Conservation (phyloP, 192 early-diverging fungal species). For the Coemansia umbellata region DNA sequence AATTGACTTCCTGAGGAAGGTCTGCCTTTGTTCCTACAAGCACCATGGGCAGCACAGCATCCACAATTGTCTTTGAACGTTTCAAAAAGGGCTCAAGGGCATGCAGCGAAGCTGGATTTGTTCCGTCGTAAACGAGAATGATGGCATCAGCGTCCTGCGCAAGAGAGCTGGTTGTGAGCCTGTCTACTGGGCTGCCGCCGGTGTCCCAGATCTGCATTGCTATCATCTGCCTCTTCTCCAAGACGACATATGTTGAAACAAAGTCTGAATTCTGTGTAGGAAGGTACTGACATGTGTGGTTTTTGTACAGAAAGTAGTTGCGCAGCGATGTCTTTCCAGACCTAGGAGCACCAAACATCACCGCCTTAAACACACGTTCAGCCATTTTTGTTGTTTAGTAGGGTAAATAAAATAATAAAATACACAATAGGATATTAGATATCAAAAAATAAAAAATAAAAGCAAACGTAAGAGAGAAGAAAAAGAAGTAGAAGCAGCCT, state of each 20-base stretch:
- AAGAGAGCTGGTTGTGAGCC: slow-evolving; percentile 25
- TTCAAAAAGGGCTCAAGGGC: slow-evolving; percentile 9
- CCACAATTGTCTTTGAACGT: neutral
- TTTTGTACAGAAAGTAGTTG: slow-evolving; percentile 36
- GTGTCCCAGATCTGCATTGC: slow-evolving; percentile 52
- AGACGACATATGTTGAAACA: slow-evolving; percentile 32
- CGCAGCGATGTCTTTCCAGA: slow-evolving; percentile 47
- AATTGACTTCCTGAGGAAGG: neutral
- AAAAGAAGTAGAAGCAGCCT: neutral
- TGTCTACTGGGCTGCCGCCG: slow-evolving; percentile 7
- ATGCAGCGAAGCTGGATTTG: slow-evolving; percentile 1
- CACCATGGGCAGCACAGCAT: slow-evolving; percentile 3
- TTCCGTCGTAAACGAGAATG: slow-evolving; percentile 24
- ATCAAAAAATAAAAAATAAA: neutral
- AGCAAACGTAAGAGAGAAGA: neutral
- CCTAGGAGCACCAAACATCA: slow-evolving; percentile 32
- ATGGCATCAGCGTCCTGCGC: slow-evolving; percentile 40
- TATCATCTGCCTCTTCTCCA: slow-evolving; percentile 11
- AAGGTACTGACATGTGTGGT: slow-evolving; percentile 23
- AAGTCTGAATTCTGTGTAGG: slow-evolving; percentile 39
- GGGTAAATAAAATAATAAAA: neutral
- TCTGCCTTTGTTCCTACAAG: slow-evolving; percentile 31
- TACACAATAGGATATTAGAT: neutral
- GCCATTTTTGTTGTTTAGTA: neutral
- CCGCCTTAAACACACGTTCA: slow-evolving; percentile 36